Evolutionary conservation across 257 asterid genomes (phyloP), one percentile per base, ranked within the genome.

Genomic region (Schizonepeta tenuifolia): DNA sequence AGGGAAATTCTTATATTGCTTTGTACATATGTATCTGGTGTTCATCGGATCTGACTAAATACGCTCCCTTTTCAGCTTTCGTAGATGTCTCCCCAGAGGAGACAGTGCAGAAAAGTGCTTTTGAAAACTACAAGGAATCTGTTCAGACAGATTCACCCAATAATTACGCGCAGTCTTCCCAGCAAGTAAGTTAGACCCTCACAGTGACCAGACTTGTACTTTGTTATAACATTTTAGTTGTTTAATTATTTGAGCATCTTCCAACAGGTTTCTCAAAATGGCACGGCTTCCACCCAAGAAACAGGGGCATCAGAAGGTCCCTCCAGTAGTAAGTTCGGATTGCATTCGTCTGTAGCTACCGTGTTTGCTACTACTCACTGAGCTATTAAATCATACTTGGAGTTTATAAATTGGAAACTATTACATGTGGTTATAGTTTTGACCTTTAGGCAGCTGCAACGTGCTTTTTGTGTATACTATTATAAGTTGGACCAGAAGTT

Each of bases 31-130:
- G n/a, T 5, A 36, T 17, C 36, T 63, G 11, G 7, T 26, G 53
- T 55, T 6, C 51, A 44, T 40, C 53, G 28, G 51, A 59, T 68
- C 68, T 79, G 67, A 79, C 61, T 47, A 56, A 50, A 15, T 40
- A 50, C 78, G 59, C 72, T 35, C 9, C 5, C 46, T 7, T 67
- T 82, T 78, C 92, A 95, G 99, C 98, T 75, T 95, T 95, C 79
- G 88, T 85, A 43, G 99, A 95, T 79, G 95, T 95, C 71, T 81
- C 99, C 47, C 99, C 97, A 12, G 96, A 84, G 66, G 97, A 92
- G 80, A 92, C 96, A 31, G 31, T 95, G 72, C 86, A 95, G 83
- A 88, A 87, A 78, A 86, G 75, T 75, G 96, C 83, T 70, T 92
- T 90, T 49, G 98, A 90, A 73, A 82, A 76, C 75, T 95, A 77